Evolutionary conservation across 75 land plant species (phyloP).

Genomic region (Picea glauca): DNA sequence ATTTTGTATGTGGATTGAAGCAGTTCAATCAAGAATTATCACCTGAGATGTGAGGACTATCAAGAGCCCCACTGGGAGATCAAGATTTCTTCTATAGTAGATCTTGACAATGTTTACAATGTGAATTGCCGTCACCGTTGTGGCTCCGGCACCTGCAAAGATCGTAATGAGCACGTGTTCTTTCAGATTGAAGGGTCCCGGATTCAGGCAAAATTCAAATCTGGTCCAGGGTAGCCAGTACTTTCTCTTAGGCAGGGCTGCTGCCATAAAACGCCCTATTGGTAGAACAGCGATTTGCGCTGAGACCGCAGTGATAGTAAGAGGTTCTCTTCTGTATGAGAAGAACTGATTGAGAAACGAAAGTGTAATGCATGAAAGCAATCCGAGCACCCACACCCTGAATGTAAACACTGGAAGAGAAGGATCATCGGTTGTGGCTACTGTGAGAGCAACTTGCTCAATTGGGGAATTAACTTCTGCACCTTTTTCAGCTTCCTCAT

Average conservation of each 20-base stretch:
- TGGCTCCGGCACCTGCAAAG: conserved; percentile 50
- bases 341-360: conserved; percentile 55
- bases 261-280: conserved; percentile 40
- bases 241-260: conserved; percentile 18
- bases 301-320: conserved; percentile 30
- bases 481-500: neutral
- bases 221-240: conserved; percentile 21
- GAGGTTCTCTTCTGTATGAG: conserved; percentile 33
- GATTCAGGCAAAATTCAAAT: conserved; percentile 47
- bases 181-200: conserved; percentile 72
- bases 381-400: conserved; percentile 41
- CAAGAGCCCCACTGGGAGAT: conserved; percentile 16
- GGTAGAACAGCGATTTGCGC: conserved; percentile 35
- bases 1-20: neutral
- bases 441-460: conserved; percentile 45
- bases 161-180: conserved; percentile 70
- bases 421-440: conserved; percentile 36
- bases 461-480: conserved; percentile 25
- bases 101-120: conserved; percentile 50
- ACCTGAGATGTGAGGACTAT: conserved; percentile 54
- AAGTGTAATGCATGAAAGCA: conserved; percentile 29
- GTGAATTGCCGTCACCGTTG: conserved; percentile 24
- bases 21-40: conserved; percentile 3
- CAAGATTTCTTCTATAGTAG: conserved; percentile 16
- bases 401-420: conserved; percentile 37